Evolutionary conservation across 768 basidiomycete genomes (phyloP), one percentile per base, ranked within the genome.

Genomic region (Termitomyces sp.): DNA sequence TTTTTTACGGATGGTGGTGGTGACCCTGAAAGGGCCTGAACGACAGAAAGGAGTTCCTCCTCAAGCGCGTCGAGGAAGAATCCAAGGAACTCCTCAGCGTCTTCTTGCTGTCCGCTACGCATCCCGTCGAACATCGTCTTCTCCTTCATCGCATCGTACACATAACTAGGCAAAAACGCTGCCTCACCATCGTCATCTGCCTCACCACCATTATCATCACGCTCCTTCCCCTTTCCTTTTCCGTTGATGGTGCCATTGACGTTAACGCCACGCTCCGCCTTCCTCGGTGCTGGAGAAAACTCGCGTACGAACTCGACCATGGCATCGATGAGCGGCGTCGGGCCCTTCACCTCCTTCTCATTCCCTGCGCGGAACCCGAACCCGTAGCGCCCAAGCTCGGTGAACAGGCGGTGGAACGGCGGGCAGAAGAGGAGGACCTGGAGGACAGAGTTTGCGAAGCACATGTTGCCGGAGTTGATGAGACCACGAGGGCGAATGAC

Each of bases 31-130:
- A 66, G 54, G 2, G 63, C 62, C 29, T 83, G 75, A 7, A 84
- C 71, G n/a, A 96, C 72, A 3, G 79, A 77, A 4, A 92, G 73
- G 11, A 98, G 68, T 73, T 98, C 96, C 68, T 99, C 96, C 69
- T 96, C 93, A 5, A 99, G 75, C 0, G 94, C 91, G 64, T 98
- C 94, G 25, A 98, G 78, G 73, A 92, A 96, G 74, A 97, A 98
- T 3, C 96, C 96, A n/a, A 98, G 77, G 71, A 97, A 98, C 71
- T 99, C 96, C 71, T 99, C 95, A 10, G 95, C 96, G 57, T 99
- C 96, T 69, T 99, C 96, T 73, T 99, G 96, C 57, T 94, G 91
- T 0, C 95, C 95, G 37, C 91, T 85, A 83, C 89, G 76, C 95
- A 98, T 98, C 45, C 81, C 84, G 65, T 95, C 95, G 66, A 98